These are phyloP conservation scores for Lichtheimia ornata DNA, from an alignment of 371 early-diverging fungal species.

Conservation along the genomic window DNA sequence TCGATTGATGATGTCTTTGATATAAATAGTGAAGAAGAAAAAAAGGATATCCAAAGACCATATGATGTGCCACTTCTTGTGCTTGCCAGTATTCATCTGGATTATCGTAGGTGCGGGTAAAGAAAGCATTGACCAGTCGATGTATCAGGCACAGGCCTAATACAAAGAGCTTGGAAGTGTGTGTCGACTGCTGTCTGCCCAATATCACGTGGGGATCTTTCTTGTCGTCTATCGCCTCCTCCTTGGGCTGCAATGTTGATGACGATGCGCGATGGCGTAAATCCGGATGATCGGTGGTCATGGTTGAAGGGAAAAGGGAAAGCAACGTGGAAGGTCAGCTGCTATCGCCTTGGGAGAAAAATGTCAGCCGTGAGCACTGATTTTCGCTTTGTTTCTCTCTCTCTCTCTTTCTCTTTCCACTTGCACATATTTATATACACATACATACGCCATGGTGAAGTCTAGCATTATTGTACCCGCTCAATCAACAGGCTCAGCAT, in stretches of 20 bases:
- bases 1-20: neutral
- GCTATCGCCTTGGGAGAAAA: neutral
- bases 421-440: neutral
- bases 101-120: conserved; percentile 73
- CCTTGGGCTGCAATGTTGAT: neutral
- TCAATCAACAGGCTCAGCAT: conserved; percentile 9
- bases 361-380: neutral
- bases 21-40: neutral
- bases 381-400: neutral
- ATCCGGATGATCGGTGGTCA: conserved; percentile 6
- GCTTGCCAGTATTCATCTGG: conserved; percentile 95
- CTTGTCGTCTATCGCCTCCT: neutral
- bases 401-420: neutral
- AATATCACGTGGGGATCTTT: neutral
- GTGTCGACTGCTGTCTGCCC: conserved; percentile 14
- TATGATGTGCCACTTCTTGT: conserved; percentile 82
- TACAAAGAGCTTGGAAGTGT: conserved; percentile 27
- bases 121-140: conserved; percentile 63
- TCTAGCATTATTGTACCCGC: conserved; percentile 37
- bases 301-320: neutral
- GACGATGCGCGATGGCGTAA: neutral
- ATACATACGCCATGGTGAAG: conserved; percentile 20
- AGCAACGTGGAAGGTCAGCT: conserved; percentile 1
- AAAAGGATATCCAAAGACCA: conserved; percentile 73
- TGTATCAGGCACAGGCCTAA: conserved; percentile 55